A percentile compares a stretch with the other conserved stretches of the same genome.
Evolutionary conservation across 2,329 filamentous ascomycete species (phyloP).

Genomic region (Lachnellula suecica): DNA sequence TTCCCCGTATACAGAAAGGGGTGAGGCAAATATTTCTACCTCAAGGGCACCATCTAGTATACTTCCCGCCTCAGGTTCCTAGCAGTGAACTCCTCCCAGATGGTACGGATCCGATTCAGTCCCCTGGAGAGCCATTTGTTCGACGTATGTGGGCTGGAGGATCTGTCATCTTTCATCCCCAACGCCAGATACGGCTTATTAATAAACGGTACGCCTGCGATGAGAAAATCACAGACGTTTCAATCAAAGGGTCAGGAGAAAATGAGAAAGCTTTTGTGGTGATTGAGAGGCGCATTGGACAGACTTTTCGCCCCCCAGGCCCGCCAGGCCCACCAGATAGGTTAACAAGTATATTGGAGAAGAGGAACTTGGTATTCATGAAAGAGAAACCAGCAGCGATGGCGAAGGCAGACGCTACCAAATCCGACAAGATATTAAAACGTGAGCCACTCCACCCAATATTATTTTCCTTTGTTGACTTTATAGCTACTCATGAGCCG

Average conservation of each 20-base stretch:
- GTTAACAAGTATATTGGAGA: too few species aligned
- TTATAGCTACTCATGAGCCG: slow-evolving; percentile 33
- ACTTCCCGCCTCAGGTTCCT: slow-evolving; percentile 74
- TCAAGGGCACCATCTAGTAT: slow-evolving; percentile 77
- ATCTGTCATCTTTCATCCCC: slow-evolving; percentile 62
- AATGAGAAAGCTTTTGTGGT: slow-evolving; percentile 33
- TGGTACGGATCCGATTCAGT: slow-evolving; percentile 80
- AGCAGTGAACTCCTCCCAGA: slow-evolving; percentile 68
- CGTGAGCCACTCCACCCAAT: slow-evolving; percentile 23
- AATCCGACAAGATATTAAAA: slow-evolving; percentile 21
- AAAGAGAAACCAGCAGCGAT: slow-evolving; percentile 34
- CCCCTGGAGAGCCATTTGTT: slow-evolving; percentile 68
- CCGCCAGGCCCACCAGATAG: too few species aligned
- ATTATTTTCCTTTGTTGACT: slow-evolving; percentile 8
- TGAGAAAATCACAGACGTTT: slow-evolving; percentile 47
- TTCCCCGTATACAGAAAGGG: neutral
- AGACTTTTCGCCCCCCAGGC: too few species aligned
- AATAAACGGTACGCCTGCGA: slow-evolving; percentile 33
- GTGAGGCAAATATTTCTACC: slow-evolving; percentile 36
- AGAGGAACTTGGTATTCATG: slow-evolving; percentile 64
- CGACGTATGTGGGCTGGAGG: slow-evolving; percentile 91
- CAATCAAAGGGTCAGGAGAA: slow-evolving; percentile 22
- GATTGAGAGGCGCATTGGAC: slow-evolving; percentile 27
- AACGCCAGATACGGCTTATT: too few species aligned
- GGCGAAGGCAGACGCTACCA: slow-evolving; percentile 16